phyloP scores from a whole-genome alignment of 768 basidiomycete genomes.

The Tulasnella sp. region DNA sequence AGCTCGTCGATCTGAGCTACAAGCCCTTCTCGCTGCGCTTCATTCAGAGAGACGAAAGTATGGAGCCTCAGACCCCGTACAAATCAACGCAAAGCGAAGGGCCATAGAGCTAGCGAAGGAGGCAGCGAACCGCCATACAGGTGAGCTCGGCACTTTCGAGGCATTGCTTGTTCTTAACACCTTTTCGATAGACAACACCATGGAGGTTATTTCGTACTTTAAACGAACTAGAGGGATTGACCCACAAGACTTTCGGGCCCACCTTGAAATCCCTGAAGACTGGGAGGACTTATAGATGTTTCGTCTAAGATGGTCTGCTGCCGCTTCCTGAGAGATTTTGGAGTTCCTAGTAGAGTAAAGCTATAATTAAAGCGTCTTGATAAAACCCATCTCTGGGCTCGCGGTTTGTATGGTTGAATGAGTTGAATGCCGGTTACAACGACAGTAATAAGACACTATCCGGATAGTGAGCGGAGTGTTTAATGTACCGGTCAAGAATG shows the following conservation, averaged over 20 bases:
- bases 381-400: no score
- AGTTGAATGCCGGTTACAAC: neutral
- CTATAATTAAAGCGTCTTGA: no score
- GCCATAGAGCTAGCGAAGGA: conserved; percentile 70
- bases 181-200: conserved; percentile 15
- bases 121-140: conserved; percentile 80
- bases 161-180: neutral
- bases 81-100: conserved; percentile 63
- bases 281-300: conserved; percentile 57
- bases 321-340: neutral
- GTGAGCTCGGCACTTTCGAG: conserved; percentile 35
- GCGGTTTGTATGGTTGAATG: no score
- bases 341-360: no score
- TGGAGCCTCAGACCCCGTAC: conserved; percentile 73
- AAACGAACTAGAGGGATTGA: conserved; percentile 26
- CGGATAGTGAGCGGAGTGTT: neutral
- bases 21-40: conserved; percentile 38
- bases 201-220: conserved; percentile 11
- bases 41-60: conserved; percentile 64
- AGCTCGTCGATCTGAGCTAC: conserved; percentile 36
- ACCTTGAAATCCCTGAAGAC: conserved; percentile 55
- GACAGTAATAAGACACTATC: neutral
- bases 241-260: conserved; percentile 50
- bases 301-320: neutral
- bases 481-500: neutral